A percentile compares a stretch with the other conserved stretches of the same genome.
phyloP scores from a whole-genome alignment of 352 stramenopile species.

The Phytophthora melonis region DNA sequence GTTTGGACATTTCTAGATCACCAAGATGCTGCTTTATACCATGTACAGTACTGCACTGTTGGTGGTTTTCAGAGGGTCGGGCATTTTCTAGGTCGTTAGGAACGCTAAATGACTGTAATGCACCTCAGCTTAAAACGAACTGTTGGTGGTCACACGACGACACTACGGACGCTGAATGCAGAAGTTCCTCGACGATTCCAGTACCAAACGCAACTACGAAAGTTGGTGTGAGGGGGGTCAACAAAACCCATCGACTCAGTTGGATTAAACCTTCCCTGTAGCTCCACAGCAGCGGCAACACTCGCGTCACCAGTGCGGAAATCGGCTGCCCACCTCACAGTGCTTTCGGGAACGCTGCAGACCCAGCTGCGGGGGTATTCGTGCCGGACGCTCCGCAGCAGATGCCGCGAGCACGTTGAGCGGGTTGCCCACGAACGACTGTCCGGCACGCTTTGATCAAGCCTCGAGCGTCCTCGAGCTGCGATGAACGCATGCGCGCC shows the following conservation, averaged over 20 bases:
- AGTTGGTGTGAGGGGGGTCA: too few relatives aligned
- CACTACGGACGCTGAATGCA: not conserved
- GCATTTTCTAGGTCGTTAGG: too few relatives aligned
- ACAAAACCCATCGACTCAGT: too few relatives aligned
- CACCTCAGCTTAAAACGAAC: too few relatives aligned
- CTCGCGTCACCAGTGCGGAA: not conserved
- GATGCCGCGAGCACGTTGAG: not conserved
- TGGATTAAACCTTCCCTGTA: not conserved
- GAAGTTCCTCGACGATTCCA: not conserved
- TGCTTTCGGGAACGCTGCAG: not conserved
- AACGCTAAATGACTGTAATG: too few relatives aligned
- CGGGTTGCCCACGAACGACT: not conserved
- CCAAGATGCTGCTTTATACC: too few relatives aligned
- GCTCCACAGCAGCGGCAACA: not conserved
- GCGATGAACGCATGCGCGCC: conserved; percentile 10
- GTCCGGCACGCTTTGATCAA: not conserved
- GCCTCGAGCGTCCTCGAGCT: not conserved
- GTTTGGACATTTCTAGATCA: too few relatives aligned
- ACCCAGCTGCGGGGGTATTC: not conserved
- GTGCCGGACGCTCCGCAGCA: not conserved
- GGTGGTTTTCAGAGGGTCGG: too few relatives aligned
- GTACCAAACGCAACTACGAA: too few relatives aligned
- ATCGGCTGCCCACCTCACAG: not conserved
- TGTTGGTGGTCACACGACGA: too few relatives aligned
- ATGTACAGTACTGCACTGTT: too few relatives aligned